Conservation (phyloP, 495 filamentous ascomycete species). For the Neurospora discreta region DNA sequence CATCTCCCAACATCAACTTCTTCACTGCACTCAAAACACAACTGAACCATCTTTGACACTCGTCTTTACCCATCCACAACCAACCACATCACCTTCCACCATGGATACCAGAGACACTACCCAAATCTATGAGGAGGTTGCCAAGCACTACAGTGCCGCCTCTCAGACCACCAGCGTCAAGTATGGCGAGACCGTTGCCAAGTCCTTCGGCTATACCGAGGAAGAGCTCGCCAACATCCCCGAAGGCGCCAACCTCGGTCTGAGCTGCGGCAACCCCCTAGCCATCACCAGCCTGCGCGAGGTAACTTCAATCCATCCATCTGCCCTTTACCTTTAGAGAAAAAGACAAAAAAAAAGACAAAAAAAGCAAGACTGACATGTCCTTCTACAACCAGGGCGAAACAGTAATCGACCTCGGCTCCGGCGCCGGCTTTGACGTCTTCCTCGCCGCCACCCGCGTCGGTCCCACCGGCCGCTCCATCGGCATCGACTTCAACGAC, state of each 20-base stretch:
- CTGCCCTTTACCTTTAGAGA: too few species aligned
- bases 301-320: conserved; percentile 12
- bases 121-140: conserved; percentile 26
- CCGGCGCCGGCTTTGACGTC: conserved; percentile 53
- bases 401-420: conserved; percentile 51
- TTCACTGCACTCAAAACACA: not conserved
- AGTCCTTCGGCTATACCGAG: conserved; percentile 48
- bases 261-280: conserved; percentile 57
- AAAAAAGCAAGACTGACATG: not conserved
- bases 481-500: conserved; percentile 62
- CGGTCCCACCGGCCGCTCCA: conserved; percentile 40
- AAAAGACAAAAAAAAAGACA: too few species aligned
- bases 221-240: conserved; percentile 45
- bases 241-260: conserved; percentile 49
- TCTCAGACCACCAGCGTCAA: conserved; percentile 15
- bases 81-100: not conserved
- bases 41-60: not conserved
- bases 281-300: conserved; percentile 41
- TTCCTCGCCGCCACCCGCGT: conserved; percentile 50
- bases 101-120: conserved; percentile 14
- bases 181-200: conserved; percentile 35
- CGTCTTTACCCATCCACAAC: not conserved
- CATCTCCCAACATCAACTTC: not conserved
- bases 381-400: conserved; percentile 37
- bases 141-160: conserved; percentile 30